phyloP scores from a whole-genome alignment of 345 rosid genomes.

The Rhodamnia argentea region DNA sequence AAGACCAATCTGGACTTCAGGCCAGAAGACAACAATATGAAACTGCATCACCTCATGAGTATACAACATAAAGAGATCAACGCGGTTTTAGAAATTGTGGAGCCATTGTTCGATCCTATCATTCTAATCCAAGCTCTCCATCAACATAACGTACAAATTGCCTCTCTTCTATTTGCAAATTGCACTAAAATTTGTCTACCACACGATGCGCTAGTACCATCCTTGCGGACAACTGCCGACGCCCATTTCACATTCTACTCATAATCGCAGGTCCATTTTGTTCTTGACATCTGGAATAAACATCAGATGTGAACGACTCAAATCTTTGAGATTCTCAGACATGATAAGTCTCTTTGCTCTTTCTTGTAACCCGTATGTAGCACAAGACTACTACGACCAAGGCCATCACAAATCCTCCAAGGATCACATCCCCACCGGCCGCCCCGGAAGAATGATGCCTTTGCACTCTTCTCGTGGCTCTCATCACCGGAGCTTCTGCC shows the following conservation, averaged over 20 bases:
- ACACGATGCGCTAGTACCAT: neutral
- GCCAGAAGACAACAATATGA: neutral
- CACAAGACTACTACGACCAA: conserved; percentile 15
- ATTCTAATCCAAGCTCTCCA: neutral
- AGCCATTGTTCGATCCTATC: neutral
- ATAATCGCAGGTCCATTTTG: neutral
- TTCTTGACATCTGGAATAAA: neutral
- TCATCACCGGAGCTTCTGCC: conserved; percentile 1
- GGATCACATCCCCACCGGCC: conserved; percentile 25
- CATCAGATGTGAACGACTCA: neutral
- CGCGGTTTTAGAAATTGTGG: neutral
- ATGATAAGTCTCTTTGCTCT: neutral
- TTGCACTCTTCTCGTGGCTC: conserved; percentile 5
- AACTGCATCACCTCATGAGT: neutral
- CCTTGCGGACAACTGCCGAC: neutral
- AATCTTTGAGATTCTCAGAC: neutral
- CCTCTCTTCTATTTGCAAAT: neutral
- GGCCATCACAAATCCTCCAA: conserved; percentile 21
- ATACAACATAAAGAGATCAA: neutral
- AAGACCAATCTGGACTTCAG: neutral
- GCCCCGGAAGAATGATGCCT: conserved; percentile 10
- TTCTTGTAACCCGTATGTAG: conserved; percentile 23
- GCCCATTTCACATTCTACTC: neutral
- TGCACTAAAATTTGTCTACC: neutral
- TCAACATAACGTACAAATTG: neutral